phyloP scores from a whole-genome alignment of 805 yeast species.

The Deakozyma indianensis region DNA sequence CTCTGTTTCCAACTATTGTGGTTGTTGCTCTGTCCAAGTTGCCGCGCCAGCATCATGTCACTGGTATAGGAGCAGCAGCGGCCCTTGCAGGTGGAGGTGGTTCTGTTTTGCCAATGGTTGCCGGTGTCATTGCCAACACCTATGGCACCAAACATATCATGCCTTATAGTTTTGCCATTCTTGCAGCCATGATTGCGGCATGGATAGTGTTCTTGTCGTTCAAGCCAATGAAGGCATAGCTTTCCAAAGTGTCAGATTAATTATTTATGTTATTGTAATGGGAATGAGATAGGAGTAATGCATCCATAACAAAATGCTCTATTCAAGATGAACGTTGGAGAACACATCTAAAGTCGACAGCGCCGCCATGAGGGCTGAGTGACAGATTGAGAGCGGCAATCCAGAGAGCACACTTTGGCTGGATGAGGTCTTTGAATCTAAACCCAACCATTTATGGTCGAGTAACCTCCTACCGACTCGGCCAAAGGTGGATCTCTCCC shows the following conservation, averaged over 20 bases:
- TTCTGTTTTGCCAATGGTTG: conserved; percentile 54
- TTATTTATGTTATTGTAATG: no score
- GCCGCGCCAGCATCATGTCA: conserved; percentile 44
- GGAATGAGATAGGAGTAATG: no score
- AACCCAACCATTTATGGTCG: no score
- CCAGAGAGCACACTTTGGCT: no score
- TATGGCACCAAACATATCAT: conserved; percentile 13
- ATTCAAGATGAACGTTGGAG: no score
- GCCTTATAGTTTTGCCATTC: conserved; percentile 12
- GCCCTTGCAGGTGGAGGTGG: conserved; percentile 77
- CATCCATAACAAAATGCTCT: no score
- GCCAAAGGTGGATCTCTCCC: no score
- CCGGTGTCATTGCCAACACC: conserved; percentile 34
- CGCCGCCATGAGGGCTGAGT: no score
- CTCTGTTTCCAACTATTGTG: conserved; percentile 59
- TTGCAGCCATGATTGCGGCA: conserved; percentile 11
- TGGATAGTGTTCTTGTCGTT: conserved; percentile 9
- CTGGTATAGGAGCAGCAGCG: conserved; percentile 61
- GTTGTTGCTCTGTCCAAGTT: conserved; percentile 47
- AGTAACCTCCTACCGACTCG: no score
- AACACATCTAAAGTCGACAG: no score
- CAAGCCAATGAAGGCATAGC: not conserved
- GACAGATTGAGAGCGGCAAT: no score
- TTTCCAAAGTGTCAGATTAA: not conserved
- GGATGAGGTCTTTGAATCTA: no score